These are phyloP conservation scores for Saccharum spontaneum DNA, from an alignment of 176 grass and related monocot genomes.

Conservation along the genomic window DNA sequence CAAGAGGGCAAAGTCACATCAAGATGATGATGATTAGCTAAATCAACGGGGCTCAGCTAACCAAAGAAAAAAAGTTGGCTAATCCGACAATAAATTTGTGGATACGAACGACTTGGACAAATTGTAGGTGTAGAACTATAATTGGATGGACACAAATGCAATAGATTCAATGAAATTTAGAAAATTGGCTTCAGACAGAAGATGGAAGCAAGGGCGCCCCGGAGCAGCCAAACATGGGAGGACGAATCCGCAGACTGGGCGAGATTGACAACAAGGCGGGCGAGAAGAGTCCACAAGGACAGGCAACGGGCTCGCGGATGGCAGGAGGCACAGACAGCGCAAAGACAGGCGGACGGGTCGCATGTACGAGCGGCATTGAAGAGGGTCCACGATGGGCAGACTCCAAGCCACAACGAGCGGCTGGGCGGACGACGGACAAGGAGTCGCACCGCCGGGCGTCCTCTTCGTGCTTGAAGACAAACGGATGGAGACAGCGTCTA, in stretches of 20 bases:
- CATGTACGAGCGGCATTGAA: neutral
- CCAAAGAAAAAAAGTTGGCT: too few species aligned
- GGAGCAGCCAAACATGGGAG: neutral
- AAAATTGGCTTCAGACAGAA: neutral
- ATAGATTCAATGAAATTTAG: neutral
- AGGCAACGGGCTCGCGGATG: neutral
- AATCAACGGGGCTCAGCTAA: too few species aligned
- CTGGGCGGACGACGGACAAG: neutral
- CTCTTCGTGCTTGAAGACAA: neutral
- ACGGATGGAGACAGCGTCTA: neutral
- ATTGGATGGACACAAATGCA: neutral
- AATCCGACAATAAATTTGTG: too few species aligned
- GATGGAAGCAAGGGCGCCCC: too few species aligned
- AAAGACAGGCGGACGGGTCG: neutral
- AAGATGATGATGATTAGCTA: too few species aligned
- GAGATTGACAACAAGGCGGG: neutral
- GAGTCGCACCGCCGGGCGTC: neutral
- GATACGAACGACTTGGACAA: neutral
- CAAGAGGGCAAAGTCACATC: too few species aligned
- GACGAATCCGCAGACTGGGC: neutral
- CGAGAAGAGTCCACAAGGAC: neutral
- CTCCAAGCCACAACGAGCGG: neutral
- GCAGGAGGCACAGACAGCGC: neutral
- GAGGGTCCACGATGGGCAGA: neutral
- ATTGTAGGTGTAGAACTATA: neutral